Percentiles rank a stretch among this genome's conserved stretches.
These are phyloP conservation scores for Aspergillus puulaauensis DNA, from an alignment of 2,329 filamentous ascomycete genomes.

Conservation along the genomic window DNA sequence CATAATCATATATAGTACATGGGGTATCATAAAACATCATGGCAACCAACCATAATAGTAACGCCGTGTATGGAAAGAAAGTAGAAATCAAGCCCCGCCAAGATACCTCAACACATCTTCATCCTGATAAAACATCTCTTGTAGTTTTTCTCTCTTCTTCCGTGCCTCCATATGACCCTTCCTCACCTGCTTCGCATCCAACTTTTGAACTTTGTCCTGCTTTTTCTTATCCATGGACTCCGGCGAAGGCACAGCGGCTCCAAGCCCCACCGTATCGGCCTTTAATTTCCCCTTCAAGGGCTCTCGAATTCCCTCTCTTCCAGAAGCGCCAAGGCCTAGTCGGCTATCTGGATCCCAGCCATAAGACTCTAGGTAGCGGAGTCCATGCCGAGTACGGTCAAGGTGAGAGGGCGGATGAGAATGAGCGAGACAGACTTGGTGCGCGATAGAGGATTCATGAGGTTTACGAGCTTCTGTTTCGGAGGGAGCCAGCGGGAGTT, in stretches of 20 bases:
- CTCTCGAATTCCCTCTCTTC: constrained; percentile 68
- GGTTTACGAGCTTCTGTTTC: constrained; percentile 11
- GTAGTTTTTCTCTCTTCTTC: constrained; percentile 62
- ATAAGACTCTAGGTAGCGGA: constrained; percentile 56
- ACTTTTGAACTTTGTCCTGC: constrained; percentile 44
- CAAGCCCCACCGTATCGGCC: constrained; percentile 72
- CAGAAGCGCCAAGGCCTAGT: constrained; percentile 67
- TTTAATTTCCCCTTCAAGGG: constrained; percentile 74
- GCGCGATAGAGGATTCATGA: constrained; percentile 54
- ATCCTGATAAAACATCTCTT: constrained; percentile 70
- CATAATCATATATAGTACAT: neutral
- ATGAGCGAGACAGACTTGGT: constrained; percentile 58
- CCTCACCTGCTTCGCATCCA: constrained; percentile 71
- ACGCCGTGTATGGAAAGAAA: neutral
- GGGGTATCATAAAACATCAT: constrained; percentile 13
- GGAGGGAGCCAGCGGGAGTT: constrained; percentile 50
- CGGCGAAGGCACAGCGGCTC: constrained; percentile 42
- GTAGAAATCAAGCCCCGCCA: constrained; percentile 34
- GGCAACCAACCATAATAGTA: neutral
- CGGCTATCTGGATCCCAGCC: constrained; percentile 64
- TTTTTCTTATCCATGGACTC: constrained; percentile 26
- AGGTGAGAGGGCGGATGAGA: constrained; percentile 59
- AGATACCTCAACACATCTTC: constrained; percentile 77
- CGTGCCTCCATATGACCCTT: constrained; percentile 62
- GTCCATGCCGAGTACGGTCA: constrained; percentile 55